These are phyloP conservation scores for Starmerella floris DNA, from an alignment of 805 yeast species.

Conservation along the genomic window DNA sequence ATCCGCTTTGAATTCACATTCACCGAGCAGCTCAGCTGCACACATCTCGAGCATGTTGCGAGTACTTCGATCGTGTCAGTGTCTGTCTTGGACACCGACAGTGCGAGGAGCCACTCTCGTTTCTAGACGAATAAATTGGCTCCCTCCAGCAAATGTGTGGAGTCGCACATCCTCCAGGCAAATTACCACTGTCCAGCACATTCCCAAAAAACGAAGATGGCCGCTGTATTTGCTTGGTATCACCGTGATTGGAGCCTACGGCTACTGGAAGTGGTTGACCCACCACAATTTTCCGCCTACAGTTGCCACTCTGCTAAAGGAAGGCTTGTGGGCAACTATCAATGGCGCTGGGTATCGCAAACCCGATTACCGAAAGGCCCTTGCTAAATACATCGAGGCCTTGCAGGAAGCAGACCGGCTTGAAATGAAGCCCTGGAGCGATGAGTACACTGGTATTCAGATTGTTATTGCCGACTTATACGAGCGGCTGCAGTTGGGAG, in stretches of 20 bases:
- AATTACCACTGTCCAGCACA: constrained; percentile 13
- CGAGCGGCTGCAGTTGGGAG: constrained; percentile 48
- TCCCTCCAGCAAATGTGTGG: no score
- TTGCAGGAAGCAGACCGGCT: constrained; percentile 46
- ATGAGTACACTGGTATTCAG: constrained; percentile 84
- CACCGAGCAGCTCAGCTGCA: no score
- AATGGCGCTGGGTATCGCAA: constrained; percentile 40
- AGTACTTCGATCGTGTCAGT: no score
- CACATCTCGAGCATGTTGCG: no score
- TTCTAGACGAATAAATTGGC: no score
- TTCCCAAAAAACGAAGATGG: constrained; percentile 10
- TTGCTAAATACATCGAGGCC: constrained; percentile 62
- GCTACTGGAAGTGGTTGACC: constrained; percentile 22
- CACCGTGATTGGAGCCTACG: constrained; percentile 13
- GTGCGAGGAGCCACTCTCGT: no score
- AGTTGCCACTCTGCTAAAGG: constrained; percentile 59
- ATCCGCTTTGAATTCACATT: no score
- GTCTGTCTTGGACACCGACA: no score
- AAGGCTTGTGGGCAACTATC: constrained; percentile 74
- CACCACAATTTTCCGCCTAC: constrained; percentile 36
- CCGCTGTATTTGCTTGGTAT: constrained; percentile 9
- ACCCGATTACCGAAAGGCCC: constrained; percentile 52
- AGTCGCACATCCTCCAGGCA: not conserved
- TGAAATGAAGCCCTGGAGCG: constrained; percentile 45
- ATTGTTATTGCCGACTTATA: constrained; percentile 78